These are phyloP conservation scores for Prunus dulcis DNA, from an alignment of 306 rosid species.

Conservation along the genomic window DNA sequence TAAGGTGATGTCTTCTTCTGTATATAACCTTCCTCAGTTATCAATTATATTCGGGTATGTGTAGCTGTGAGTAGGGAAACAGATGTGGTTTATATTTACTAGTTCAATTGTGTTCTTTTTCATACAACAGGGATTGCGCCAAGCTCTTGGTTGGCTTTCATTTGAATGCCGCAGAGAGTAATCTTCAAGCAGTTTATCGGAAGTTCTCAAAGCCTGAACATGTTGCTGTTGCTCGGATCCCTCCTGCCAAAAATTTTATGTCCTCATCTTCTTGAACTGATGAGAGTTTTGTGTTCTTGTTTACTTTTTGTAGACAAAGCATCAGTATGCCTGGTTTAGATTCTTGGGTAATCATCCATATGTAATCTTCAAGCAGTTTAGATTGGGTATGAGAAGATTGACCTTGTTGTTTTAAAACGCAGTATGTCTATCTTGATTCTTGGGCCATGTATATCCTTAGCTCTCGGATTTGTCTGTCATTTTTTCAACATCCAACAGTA, in stretches of 20 bases:
- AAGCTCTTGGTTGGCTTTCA: slow-evolving; percentile 49
- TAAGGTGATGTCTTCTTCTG: slow-evolving; percentile 26
- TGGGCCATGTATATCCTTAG: neutral
- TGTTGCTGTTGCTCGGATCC: slow-evolving; percentile 41
- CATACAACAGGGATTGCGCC: slow-evolving; percentile 58
- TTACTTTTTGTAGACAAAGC: slow-evolving; percentile 2
- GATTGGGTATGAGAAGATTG: neutral
- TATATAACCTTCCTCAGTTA: too few relatives aligned
- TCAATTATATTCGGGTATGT: slow-evolving; percentile 1
- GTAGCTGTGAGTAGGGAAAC: neutral
- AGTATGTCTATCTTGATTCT: neutral
- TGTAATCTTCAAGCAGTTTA: too few relatives aligned
- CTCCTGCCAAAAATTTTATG: slow-evolving; percentile 12
- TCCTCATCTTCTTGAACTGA: neutral
- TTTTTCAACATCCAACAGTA: neutral
- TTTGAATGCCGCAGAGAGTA: slow-evolving; percentile 38
- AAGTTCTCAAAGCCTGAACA: slow-evolving; percentile 48
- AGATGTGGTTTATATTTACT: neutral
- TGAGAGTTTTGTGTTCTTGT: neutral
- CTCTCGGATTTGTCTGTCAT: neutral
- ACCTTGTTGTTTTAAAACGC: neutral
- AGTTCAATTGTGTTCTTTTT: neutral
- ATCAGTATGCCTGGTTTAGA: neutral
- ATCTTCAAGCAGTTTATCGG: slow-evolving; percentile 50
- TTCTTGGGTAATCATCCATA: too few relatives aligned